Conservation (phyloP, 345 rosid species). For the Gossypium rotundifolium region DNA sequence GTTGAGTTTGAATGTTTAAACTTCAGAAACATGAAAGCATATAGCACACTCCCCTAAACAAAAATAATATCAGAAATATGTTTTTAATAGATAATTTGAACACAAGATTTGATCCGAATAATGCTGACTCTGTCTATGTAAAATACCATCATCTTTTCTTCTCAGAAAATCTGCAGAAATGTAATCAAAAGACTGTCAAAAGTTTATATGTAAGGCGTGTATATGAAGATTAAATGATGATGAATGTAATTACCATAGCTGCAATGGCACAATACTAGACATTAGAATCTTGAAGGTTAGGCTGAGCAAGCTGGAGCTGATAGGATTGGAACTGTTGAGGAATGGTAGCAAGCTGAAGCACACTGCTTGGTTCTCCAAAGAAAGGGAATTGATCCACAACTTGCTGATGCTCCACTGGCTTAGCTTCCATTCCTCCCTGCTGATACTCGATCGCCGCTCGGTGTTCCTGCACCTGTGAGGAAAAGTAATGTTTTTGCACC, state of each 20-base stretch:
- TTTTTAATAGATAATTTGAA: not conserved
- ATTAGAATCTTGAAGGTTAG: conserved; percentile 37
- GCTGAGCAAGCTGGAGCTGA: conserved; percentile 74
- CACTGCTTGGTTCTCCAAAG: conserved; percentile 52
- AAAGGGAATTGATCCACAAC: conserved; percentile 53
- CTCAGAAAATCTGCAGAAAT: conserved; percentile 1
- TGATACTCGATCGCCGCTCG: conserved; percentile 44
- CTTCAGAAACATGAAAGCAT: not conserved
- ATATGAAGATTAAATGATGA: not conserved
- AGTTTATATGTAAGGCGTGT: not conserved
- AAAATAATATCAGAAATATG: not conserved
- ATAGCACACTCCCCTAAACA: not conserved
- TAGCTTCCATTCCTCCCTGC: conserved; percentile 45
- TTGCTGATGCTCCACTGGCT: conserved; percentile 46
- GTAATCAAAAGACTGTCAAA: conserved; percentile 2
- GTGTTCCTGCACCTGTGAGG: conserved; percentile 48
- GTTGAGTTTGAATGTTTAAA: not conserved
- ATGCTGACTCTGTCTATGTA: not conserved
- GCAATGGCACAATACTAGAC: conserved; percentile 8
- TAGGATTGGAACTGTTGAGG: conserved; percentile 44
- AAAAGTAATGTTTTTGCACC: too few relatives aligned
- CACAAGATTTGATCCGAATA: not conserved
- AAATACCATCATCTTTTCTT: not conserved
- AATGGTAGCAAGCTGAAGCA: conserved; percentile 61
- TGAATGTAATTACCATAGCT: not conserved